phyloP scores from a whole-genome alignment of 2,329 filamentous ascomycete genomes.

The Fusarium agapanthi region DNA sequence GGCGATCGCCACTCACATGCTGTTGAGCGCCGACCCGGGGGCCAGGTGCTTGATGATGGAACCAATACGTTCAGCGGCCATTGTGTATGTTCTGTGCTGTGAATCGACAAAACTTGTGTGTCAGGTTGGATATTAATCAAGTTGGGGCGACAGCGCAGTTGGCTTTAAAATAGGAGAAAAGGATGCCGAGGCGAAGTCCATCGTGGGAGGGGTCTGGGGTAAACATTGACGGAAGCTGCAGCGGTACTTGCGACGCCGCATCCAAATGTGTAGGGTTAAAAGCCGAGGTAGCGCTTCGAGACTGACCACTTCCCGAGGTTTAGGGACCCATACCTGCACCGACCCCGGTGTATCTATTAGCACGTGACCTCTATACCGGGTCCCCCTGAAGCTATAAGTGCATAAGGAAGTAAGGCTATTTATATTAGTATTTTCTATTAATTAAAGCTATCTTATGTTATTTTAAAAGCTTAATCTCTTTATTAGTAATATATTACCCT shows the following conservation, averaged over 20 bases:
- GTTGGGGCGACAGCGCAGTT: not conserved
- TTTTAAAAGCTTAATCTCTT: too few species aligned
- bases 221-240: conserved; percentile 28
- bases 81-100: conserved; percentile 51
- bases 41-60: conserved; percentile 89
- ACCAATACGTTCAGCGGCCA: conserved; percentile 86
- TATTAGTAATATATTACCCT: too few species aligned
- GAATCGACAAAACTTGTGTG: not conserved
- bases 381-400: too few species aligned
- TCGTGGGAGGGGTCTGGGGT: conserved; percentile 31
- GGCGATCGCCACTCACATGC: conserved; percentile 72
- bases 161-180: conserved; percentile 28
- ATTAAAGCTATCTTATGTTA: too few species aligned
- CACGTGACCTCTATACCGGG: too few species aligned
- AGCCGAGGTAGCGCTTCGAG: conserved; percentile 41
- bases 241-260: conserved; percentile 30
- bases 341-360: too few species aligned
- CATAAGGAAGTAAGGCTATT: too few species aligned
- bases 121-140: not conserved
- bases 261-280: conserved; percentile 40
- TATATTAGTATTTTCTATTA: too few species aligned
- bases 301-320: conserved; percentile 29
- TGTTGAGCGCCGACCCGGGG: conserved; percentile 74
- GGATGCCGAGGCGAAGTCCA: conserved; percentile 32
- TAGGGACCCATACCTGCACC: too few species aligned